phyloP scores from a whole-genome alignment of 495 filamentous ascomycete species.

The Aspergillus mulundensis region DNA sequence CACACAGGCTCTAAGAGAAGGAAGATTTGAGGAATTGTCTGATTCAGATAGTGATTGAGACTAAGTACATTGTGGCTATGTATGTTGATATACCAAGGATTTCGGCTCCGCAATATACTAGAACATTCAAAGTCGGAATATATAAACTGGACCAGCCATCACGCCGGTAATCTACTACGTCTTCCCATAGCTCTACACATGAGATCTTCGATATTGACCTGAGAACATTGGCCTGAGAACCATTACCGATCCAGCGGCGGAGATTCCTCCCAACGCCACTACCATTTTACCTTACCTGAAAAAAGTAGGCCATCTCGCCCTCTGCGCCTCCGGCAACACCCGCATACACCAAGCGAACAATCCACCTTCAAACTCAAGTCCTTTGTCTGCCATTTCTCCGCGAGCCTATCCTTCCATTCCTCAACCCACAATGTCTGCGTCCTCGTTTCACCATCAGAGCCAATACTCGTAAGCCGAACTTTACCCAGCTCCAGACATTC shows the following conservation, averaged over 20 bases:
- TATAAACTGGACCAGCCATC: not conserved
- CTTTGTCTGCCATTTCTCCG: constrained; percentile 4
- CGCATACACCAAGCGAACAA: not conserved
- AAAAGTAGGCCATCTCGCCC: not conserved
- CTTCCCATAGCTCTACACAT: not conserved
- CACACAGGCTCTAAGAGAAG: constrained; percentile 66
- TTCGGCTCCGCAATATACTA: not conserved
- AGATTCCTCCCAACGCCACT: not conserved
- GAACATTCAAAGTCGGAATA: not conserved
- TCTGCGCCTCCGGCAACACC: not conserved
- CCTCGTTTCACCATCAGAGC: not conserved
- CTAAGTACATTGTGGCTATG: not conserved
- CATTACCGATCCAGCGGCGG: too few species aligned
- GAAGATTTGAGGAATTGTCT: constrained; percentile 68
- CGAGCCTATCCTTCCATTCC: constrained; percentile 7
- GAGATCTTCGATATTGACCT: too few species aligned
- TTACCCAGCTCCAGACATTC: not conserved
- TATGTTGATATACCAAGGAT: not conserved
- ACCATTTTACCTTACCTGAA: not conserved
- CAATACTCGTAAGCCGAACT: not conserved
- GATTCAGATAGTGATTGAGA: constrained; percentile 42
- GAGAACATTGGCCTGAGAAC: too few species aligned
- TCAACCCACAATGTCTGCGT: constrained; percentile 1
- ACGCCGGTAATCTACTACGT: not conserved
- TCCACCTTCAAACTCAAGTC: not conserved